Evolutionary conservation across 2,329 filamentous ascomycete genomes (phyloP).

Genomic region (Stagonosporopsis rhizophila): DNA sequence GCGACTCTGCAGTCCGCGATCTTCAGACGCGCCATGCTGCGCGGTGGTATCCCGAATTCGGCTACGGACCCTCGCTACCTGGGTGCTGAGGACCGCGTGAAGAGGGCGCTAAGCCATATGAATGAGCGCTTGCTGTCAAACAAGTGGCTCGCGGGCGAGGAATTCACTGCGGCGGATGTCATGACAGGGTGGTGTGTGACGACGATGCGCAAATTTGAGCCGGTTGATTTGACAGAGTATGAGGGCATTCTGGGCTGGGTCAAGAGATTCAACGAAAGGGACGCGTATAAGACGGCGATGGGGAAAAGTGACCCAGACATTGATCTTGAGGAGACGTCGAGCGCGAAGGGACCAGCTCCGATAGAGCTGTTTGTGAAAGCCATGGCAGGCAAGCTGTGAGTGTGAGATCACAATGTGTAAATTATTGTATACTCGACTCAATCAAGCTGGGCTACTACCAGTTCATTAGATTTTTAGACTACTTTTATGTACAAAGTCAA

Average conservation of each 20-base stretch:
- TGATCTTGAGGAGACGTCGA: constrained; percentile 35
- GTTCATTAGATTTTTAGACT: background rate
- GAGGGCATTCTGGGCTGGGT: constrained; percentile 42
- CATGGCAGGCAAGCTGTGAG: constrained; percentile 29
- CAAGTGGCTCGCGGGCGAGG: constrained; percentile 65
- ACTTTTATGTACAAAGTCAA: background rate
- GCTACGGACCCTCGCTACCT: constrained; percentile 45
- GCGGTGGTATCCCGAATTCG: constrained; percentile 39
- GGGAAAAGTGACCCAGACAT: constrained; percentile 59
- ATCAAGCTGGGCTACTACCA: background rate
- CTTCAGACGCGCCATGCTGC: constrained; percentile 37
- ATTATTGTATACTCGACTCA: background rate
- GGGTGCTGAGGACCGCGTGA: constrained; percentile 44
- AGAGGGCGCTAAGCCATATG: constrained; percentile 53
- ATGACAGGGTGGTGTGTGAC: constrained; percentile 69
- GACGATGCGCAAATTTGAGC: constrained; percentile 64
- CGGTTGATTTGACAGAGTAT: constrained; percentile 46
- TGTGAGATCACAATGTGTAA: background rate
- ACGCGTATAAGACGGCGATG: constrained; percentile 60
- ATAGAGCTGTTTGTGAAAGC: constrained; percentile 30
- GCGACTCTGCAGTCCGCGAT: constrained; percentile 50
- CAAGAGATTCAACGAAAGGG: constrained; percentile 34
- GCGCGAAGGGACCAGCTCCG: constrained; percentile 35
- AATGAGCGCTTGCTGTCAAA: constrained; percentile 58
- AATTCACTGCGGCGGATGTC: constrained; percentile 71